These are phyloP conservation scores for Amanita thiersii DNA, from an alignment of 768 basidiomycete genomes.

Conservation along the genomic window DNA sequence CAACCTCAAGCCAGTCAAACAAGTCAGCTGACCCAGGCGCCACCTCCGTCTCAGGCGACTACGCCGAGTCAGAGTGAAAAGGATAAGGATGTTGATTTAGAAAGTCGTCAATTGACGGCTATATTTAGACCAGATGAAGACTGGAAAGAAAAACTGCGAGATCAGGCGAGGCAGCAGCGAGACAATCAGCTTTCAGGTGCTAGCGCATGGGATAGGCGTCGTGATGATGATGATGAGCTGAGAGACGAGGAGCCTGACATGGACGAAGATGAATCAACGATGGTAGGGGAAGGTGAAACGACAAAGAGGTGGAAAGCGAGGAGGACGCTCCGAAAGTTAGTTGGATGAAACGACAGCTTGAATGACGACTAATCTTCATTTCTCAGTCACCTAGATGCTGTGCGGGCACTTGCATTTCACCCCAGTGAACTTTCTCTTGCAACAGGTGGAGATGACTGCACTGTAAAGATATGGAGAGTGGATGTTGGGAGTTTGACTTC, in stretches of 20 bases:
- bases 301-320: constrained; percentile 80
- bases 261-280: constrained; percentile 56
- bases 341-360: constrained; percentile 18
- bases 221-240: constrained; percentile 54
- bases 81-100: constrained; percentile 39
- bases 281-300: constrained; percentile 61
- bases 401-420: constrained; percentile 86
- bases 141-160: constrained; percentile 78
- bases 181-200: constrained; percentile 29
- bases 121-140: constrained; percentile 87
- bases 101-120: constrained; percentile 56
- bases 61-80: constrained; percentile 23
- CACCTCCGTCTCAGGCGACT: constrained; percentile 23
- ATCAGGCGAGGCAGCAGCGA: constrained; percentile 37
- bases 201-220: constrained; percentile 43
- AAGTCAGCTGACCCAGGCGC: constrained; percentile 22
- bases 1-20: constrained; percentile 33
- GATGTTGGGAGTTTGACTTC: constrained; percentile 70
- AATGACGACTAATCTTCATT: constrained; percentile 13
- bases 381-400: constrained; percentile 84
- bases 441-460: constrained; percentile 93
- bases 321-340: constrained; percentile 84
- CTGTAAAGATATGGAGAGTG: constrained; percentile 93
- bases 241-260: constrained; percentile 67
- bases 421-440: constrained; percentile 78